Evolutionary conservation across 257 asterid genomes (phyloP).

Genomic region (Sherardia arvensis): DNA sequence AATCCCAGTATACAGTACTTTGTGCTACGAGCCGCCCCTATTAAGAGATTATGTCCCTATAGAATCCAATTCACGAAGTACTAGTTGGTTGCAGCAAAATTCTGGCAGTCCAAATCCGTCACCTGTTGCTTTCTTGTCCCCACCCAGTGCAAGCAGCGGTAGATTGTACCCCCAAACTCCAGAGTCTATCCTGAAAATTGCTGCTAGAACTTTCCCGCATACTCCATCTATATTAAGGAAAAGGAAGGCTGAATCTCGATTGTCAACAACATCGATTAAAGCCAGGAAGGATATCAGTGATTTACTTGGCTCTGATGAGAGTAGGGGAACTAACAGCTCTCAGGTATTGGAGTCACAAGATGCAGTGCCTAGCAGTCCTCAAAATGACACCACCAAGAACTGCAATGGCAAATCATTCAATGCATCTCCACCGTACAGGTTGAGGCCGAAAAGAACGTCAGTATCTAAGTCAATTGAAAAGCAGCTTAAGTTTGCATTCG

Average conservation of each 20-base stretch:
- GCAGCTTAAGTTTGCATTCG: conserved; percentile 67
- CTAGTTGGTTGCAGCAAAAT: conserved; percentile 30
- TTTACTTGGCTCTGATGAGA: conserved; percentile 24
- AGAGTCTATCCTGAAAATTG: conserved; percentile 70
- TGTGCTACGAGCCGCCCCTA: conserved; percentile 68
- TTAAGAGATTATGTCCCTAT: conserved; percentile 25
- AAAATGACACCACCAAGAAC: conserved; percentile 24
- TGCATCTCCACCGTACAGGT: conserved; percentile 84
- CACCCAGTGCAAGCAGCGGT: conserved; percentile 50
- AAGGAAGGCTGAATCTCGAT: conserved; percentile 40
- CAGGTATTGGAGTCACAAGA: conserved; percentile 30
- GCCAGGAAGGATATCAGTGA: conserved; percentile 19
- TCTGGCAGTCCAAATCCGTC: conserved; percentile 35
- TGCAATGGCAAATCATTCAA: conserved; percentile 40
- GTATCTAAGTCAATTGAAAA: conserved; percentile 72
- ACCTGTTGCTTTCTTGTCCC: conserved; percentile 44
- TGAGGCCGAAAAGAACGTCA: conserved; percentile 59
- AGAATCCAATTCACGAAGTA: conserved; percentile 31
- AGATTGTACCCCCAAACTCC: conserved; percentile 46
- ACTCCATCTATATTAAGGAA: conserved; percentile 88
- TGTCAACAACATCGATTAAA: conserved; percentile 18
- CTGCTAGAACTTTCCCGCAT: conserved; percentile 72
- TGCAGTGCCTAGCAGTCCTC: conserved; percentile 19
- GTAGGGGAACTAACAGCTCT: conserved; percentile 17
- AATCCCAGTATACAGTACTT: conserved; percentile 40